Percentiles rank a stretch among this genome's conserved stretches.
phyloP scores from a whole-genome alignment of 1,284 basidiomycete species.

The Bjerkandera adusta region DNA sequence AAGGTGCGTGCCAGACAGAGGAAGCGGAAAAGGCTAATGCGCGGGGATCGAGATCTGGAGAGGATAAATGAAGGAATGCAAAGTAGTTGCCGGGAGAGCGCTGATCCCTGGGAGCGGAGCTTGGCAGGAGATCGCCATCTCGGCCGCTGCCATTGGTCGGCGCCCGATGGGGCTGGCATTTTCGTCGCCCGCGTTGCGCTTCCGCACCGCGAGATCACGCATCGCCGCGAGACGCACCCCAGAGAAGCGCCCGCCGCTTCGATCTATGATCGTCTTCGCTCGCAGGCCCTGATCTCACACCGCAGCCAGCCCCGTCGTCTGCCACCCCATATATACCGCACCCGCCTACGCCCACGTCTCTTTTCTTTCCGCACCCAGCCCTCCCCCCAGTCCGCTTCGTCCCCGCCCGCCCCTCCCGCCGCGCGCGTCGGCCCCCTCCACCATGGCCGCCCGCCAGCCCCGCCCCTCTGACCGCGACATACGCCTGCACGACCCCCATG shows the following conservation, averaged over 20 bases:
- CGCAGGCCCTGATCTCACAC: slow-evolving; percentile 36
- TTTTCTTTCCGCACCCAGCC: slow-evolving; percentile 38
- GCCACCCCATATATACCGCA: slow-evolving; percentile 33
- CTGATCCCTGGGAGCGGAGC: slow-evolving; percentile 16
- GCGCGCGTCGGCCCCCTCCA: slow-evolving; percentile 26
- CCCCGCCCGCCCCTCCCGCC: slow-evolving; percentile 29
- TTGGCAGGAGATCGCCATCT: slow-evolving; percentile 17
- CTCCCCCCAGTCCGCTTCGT: slow-evolving; percentile 41
- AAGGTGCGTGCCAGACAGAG: not conserved
- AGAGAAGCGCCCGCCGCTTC: slow-evolving; percentile 12
- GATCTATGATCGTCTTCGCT: slow-evolving; percentile 36
- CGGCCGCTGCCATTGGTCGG: slow-evolving; percentile 2
- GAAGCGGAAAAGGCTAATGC: slow-evolving; percentile 15
- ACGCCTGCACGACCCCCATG: slow-evolving; percentile 57
- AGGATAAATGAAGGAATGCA: slow-evolving; percentile 6
- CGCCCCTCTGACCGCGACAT: slow-evolving; percentile 61
- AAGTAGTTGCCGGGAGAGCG: slow-evolving; percentile 19
- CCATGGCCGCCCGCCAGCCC: slow-evolving; percentile 65
- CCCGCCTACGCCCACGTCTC: slow-evolving; percentile 22
- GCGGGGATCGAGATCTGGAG: slow-evolving; percentile 12
- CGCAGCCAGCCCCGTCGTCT: slow-evolving; percentile 19
- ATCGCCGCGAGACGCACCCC: slow-evolving; percentile 20
- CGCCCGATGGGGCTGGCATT: slow-evolving; percentile 5
- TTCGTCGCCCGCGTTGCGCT: slow-evolving; percentile 20
- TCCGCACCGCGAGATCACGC: slow-evolving; percentile 22